phyloP scores from a whole-genome alignment of 108 stramenopile species.

The Hondaea fermentalgiana region DNA sequence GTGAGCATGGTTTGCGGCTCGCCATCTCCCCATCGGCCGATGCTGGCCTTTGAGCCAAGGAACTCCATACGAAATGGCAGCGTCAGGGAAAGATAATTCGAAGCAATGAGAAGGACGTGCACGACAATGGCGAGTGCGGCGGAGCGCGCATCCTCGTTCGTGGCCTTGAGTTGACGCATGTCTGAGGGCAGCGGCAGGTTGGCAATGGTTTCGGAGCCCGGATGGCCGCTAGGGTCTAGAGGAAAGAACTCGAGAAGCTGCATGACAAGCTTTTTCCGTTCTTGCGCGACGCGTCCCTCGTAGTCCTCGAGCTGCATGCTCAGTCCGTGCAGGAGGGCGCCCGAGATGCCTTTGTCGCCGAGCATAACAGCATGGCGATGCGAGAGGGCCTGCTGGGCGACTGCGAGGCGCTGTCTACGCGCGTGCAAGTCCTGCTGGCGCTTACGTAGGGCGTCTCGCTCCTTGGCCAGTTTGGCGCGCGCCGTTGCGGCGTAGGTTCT shows the following conservation, averaged over 20 bases:
- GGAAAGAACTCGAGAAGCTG: background rate
- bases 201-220: background rate
- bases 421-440: background rate
- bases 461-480: background rate
- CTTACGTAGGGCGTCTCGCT: background rate
- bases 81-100: background rate
- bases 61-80: background rate
- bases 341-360: background rate
- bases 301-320: conserved; percentile 16
- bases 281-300: background rate
- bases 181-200: background rate
- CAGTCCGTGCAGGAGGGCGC: background rate
- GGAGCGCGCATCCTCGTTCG: background rate
- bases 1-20: background rate
- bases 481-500: background rate
- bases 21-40: background rate
- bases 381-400: background rate
- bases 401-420: background rate
- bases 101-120: background rate
- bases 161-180: background rate
- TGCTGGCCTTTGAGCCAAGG: background rate
- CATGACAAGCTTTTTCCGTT: background rate
- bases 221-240: background rate
- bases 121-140: background rate
- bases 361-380: background rate